phyloP scores from a whole-genome alignment of 805 yeast species.

The Spathaspora hagerdaliae region DNA sequence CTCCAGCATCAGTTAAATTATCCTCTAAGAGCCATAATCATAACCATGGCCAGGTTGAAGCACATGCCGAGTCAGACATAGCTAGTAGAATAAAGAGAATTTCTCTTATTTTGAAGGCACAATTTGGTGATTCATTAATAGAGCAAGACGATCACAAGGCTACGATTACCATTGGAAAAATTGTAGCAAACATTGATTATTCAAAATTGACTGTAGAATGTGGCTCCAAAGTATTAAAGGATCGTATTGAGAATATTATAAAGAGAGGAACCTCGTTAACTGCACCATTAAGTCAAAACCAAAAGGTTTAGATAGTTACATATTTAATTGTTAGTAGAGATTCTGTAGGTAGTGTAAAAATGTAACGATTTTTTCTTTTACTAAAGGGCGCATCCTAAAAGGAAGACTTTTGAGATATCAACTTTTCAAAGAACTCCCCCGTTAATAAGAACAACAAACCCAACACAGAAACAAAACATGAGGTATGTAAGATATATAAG shows the following conservation, averaged over 20 bases:
- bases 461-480: constrained; percentile 1
- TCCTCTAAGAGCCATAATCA: constrained; percentile 61
- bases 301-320: constrained; percentile 10
- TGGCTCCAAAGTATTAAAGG: constrained; percentile 68
- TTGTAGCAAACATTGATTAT: constrained; percentile 67
- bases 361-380: too few species aligned
- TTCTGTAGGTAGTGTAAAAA: not conserved
- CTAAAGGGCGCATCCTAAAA: not conserved
- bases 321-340: not conserved
- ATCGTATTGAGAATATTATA: constrained; percentile 77
- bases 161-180: constrained; percentile 66
- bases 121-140: constrained; percentile 75
- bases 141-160: constrained; percentile 47
- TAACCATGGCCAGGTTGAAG: constrained; percentile 13
- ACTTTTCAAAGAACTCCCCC: not conserved
- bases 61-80: constrained; percentile 24
- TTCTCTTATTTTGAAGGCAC: constrained; percentile 64
- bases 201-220: constrained; percentile 63
- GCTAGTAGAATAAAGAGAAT: constrained; percentile 45
- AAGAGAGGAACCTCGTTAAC: constrained; percentile 75
- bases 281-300: constrained; percentile 67
- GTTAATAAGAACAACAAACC: not conserved
- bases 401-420: not conserved
- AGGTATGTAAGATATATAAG: constrained; percentile 4
- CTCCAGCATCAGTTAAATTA: constrained; percentile 91